phyloP scores from a whole-genome alignment of 192 early-diverging fungal genomes.

The Coemansia sp. region DNA sequence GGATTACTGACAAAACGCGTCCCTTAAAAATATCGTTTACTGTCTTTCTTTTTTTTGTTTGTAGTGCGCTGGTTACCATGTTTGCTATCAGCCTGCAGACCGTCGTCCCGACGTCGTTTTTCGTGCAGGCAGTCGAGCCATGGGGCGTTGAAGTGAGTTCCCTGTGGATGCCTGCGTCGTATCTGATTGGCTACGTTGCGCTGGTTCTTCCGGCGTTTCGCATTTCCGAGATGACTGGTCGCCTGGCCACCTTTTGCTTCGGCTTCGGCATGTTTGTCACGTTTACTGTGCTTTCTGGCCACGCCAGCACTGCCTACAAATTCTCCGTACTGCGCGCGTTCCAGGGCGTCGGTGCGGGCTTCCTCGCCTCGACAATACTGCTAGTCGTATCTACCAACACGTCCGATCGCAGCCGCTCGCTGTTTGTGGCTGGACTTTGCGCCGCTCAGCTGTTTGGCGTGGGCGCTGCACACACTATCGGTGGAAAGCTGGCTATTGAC shows the following conservation, averaged over 20 bases:
- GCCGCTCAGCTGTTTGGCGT: constrained; percentile 48
- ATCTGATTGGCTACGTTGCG: constrained; percentile 48
- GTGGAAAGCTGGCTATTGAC: constrained; percentile 39
- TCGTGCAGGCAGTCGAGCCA: constrained; percentile 38
- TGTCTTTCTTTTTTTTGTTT: background rate
- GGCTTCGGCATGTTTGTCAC: constrained; percentile 35
- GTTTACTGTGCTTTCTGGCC: constrained; percentile 34
- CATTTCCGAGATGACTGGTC: constrained; percentile 31
- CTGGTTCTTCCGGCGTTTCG: constrained; percentile 38
- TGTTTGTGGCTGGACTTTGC: constrained; percentile 30
- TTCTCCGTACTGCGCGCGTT: constrained; percentile 46
- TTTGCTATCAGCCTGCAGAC: constrained; percentile 28
- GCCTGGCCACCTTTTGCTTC: constrained; percentile 32
- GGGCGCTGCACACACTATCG: constrained; percentile 46
- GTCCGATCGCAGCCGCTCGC: constrained; percentile 35
- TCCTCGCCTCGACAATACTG: constrained; percentile 23
- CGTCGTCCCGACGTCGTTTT: constrained; percentile 45
- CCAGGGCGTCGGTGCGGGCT: constrained; percentile 46
- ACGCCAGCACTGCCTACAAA: constrained; percentile 18
- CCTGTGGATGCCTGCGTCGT: constrained; percentile 52
- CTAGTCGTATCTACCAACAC: constrained; percentile 24
- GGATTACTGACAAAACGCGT: constrained; percentile 3
- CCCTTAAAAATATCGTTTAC: too few species aligned
- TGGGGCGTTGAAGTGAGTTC: constrained; percentile 52
- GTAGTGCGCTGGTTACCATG: constrained; percentile 37